phyloP scores from a whole-genome alignment of 768 basidiomycete genomes.

The Megacollybia marginata region DNA sequence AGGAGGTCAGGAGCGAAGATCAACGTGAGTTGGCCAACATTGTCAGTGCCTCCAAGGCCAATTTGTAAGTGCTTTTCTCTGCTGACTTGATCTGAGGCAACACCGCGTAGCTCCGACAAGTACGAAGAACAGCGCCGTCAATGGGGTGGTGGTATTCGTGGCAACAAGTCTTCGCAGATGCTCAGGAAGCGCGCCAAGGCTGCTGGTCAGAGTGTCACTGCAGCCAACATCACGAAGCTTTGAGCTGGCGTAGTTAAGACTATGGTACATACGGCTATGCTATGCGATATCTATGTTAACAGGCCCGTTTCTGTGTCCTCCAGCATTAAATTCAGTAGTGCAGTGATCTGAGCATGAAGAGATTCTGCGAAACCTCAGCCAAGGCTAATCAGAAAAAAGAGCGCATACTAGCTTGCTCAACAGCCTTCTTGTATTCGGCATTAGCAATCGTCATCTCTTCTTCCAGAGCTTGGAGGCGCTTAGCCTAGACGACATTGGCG shows the following conservation, averaged over 20 bases:
- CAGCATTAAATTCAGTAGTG: constrained; percentile 50
- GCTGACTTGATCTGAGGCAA: neutral
- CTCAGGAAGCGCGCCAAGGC: constrained; percentile 93
- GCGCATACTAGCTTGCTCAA: constrained; percentile 55
- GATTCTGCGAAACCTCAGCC: constrained; percentile 32
- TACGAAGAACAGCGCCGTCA: constrained; percentile 86
- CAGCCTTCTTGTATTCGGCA: constrained; percentile 64
- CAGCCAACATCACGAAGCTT: constrained; percentile 56
- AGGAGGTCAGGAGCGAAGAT: constrained; percentile 95
- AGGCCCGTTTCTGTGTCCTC: constrained; percentile 34
- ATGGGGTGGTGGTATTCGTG: constrained; percentile 96
- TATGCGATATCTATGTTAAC: no score
- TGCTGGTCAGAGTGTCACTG: constrained; percentile 57
- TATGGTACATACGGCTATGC: no score
- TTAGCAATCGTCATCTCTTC: constrained; percentile 67
- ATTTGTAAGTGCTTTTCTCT: constrained; percentile 63
- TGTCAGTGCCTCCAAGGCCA: constrained; percentile 90
- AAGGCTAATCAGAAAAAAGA: neutral
- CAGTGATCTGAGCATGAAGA: constrained; percentile 53
- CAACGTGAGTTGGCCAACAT: constrained; percentile 88
- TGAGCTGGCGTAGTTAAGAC: constrained; percentile 21
- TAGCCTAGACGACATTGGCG: neutral
- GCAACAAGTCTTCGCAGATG: constrained; percentile 92
- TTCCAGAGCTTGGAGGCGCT: constrained; percentile 58
- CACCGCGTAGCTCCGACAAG: constrained; percentile 67